Conservation (phyloP, 1,139 yeast species). For the Nakaseomyces nivariensis region DNA sequence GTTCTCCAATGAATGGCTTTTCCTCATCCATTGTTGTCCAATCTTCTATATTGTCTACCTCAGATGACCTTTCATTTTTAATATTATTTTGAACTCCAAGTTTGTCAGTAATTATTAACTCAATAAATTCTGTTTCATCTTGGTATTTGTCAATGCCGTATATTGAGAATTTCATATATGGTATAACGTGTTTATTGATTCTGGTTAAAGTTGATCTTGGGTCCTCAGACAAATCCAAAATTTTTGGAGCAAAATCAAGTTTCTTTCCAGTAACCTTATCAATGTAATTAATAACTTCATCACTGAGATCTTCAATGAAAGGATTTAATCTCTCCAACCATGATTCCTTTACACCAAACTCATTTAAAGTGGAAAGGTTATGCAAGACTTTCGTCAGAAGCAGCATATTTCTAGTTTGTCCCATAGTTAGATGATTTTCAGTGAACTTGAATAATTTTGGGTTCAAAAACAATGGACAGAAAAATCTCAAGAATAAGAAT, state of each 20-base stretch:
- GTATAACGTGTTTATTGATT: slow-evolving; percentile 38
- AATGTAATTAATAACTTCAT: slow-evolving; percentile 55
- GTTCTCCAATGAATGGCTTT: slow-evolving; percentile 21
- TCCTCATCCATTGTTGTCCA: slow-evolving; percentile 2
- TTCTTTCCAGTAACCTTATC: slow-evolving; percentile 64
- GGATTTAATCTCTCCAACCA: slow-evolving; percentile 61
- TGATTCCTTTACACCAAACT: slow-evolving; percentile 75
- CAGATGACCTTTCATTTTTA: slow-evolving; percentile 5
- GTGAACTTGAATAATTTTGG: slow-evolving; percentile 77
- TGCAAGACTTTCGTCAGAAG: slow-evolving; percentile 73
- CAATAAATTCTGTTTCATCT: slow-evolving; percentile 47
- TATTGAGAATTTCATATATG: slow-evolving; percentile 58
- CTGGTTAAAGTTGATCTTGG: slow-evolving; percentile 10
- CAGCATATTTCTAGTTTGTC: slow-evolving; percentile 67
- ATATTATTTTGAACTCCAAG: slow-evolving; percentile 5
- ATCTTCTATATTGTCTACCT: slow-evolving; percentile 1
- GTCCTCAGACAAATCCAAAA: slow-evolving; percentile 39
- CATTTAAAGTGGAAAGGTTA: slow-evolving; percentile 67
- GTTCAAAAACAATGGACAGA: slow-evolving; percentile 84
- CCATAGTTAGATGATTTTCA: slow-evolving; percentile 59
- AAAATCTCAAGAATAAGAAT: slow-evolving; percentile 72
- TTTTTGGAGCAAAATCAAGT: slow-evolving; percentile 53
- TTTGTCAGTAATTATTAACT: slow-evolving; percentile 31
- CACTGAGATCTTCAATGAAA: slow-evolving; percentile 50
- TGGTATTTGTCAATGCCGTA: slow-evolving; percentile 58